Evolutionary conservation across 768 basidiomycete genomes (phyloP).

Genomic region (Stropharia rugosoannulata): DNA sequence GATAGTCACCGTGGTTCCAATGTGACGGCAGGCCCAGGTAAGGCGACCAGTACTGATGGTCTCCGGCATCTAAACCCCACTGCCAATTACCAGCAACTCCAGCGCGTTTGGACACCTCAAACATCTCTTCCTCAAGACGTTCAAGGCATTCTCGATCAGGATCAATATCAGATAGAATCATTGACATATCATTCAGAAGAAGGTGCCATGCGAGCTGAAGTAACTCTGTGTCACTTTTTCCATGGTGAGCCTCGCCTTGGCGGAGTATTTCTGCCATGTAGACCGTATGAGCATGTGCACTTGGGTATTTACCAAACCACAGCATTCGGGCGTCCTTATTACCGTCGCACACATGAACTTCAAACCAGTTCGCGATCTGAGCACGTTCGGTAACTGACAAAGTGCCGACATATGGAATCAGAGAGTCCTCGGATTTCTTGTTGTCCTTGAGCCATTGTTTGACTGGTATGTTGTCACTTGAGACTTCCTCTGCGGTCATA

Average conservation of each 20-base stretch:
- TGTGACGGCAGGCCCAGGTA: too few relatives aligned
- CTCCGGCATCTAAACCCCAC: too few relatives aligned
- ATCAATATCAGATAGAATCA: too few relatives aligned
- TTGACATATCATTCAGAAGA: too few relatives aligned
- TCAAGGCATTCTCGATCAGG: too few relatives aligned
- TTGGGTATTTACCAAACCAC: conserved; percentile 11
- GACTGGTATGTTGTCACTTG: conserved; percentile 1
- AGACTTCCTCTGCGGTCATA: neutral
- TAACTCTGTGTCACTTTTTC: too few relatives aligned
- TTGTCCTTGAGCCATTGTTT: conserved; percentile 13
- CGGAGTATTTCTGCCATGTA: conserved; percentile 6
- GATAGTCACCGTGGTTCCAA: too few relatives aligned
- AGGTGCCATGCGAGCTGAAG: too few relatives aligned
- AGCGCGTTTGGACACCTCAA: too few relatives aligned
- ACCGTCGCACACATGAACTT: conserved; percentile 11
- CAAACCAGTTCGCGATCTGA: conserved; percentile 24
- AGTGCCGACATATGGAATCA: conserved; percentile 14
- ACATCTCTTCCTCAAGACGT: too few relatives aligned
- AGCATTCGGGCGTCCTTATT: neutral
- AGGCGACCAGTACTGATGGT: too few relatives aligned
- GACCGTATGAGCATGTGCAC: conserved; percentile 16
- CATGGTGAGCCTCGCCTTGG: neutral
- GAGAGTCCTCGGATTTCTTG: conserved; percentile 3
- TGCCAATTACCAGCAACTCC: too few relatives aligned
- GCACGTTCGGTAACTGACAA: conserved; percentile 18